A percentile compares a stretch with the other conserved stretches of the same genome.
Conservation (phyloP, 2,329 filamentous ascomycete species). For the Fusarium robinianum region DNA sequence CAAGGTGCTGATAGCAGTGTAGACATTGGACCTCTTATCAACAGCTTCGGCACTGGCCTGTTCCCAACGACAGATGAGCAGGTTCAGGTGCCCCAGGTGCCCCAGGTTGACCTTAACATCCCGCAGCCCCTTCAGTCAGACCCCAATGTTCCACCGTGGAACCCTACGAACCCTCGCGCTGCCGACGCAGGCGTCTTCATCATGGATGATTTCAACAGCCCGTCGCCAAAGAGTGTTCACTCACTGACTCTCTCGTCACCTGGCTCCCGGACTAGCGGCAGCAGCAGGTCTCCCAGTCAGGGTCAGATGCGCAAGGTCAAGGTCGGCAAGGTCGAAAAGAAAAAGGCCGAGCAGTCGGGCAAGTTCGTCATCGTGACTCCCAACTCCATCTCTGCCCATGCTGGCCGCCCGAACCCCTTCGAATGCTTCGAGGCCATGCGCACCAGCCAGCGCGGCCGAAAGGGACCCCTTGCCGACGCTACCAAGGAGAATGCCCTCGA, state of each 20-base stretch:
- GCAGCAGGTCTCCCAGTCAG: conserved; percentile 39
- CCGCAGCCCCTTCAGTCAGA: conserved; percentile 44
- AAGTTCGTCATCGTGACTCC: conserved; percentile 62
- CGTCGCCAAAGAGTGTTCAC: conserved; percentile 39
- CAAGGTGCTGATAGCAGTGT: conserved; percentile 27
- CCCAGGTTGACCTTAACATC: conserved; percentile 44
- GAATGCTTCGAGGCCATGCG: conserved; percentile 60
- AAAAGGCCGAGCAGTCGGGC: conserved; percentile 46
- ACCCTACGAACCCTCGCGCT: conserved; percentile 41
- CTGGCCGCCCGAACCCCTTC: conserved; percentile 55
- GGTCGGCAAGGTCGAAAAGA: conserved; percentile 52
- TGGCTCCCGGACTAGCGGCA: conserved; percentile 30
- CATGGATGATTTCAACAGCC: conserved; percentile 47
- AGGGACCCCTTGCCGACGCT: conserved; percentile 59
- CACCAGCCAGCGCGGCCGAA: conserved; percentile 58
- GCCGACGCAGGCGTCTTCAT: conserved; percentile 43
- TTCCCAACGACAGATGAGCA: conserved; percentile 35
- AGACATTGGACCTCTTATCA: conserved; percentile 41
- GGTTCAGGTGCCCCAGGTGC: conserved; percentile 38
- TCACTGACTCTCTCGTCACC: conserved; percentile 41
- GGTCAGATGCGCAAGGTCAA: conserved; percentile 50
- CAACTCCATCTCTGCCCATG: conserved; percentile 55
- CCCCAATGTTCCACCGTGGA: conserved; percentile 49
- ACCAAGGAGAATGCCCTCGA: conserved; percentile 59
- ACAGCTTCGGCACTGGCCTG: conserved; percentile 40